Evolutionary conservation across 1,284 basidiomycete species (phyloP), one percentile per base, ranked within the genome.

Genomic region (Cryptococcus jaspeensis): DNA sequence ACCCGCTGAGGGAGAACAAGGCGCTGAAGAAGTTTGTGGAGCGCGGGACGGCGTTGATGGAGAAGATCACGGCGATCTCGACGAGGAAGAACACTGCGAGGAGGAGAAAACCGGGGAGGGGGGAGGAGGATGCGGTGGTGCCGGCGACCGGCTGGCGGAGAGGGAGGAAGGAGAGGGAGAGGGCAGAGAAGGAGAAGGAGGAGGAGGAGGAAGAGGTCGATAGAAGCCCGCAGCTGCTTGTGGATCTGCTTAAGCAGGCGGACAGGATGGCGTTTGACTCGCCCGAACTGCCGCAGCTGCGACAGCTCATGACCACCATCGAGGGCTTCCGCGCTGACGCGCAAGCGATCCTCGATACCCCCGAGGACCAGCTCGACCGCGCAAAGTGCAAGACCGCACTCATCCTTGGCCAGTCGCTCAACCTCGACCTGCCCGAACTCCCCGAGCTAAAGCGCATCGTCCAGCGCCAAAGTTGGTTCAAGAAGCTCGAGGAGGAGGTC

Each of bases 21-120:
- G 79, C 84, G 46, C 82, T 97, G 45, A 84, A 86, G 47, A 87
- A 85, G 70, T 92, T 91, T 70, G 88, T 96, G 50, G 82, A 78
- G 41, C 83, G 85, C 57, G 92, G 89, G 23, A 89, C 87, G 64
- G 85, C 88, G 60, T 95, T 92, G 92, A 81, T 93, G 5, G 77
- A 73, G 22, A 60, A 63, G 20, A 72, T 72, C 9, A 63, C 67
- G 6, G 59, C 65, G 2, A 51, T 76, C 6, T 42, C 59, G 5
- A 71, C 69, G 2, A 56, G 74, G 28, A 76, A 75, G 57, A 67
- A 63, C 39, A 64, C 65, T 1, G 71, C 68, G 7, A 55, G 72
- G 23, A 55, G 69, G 36, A 63, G 64, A 15, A 55, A 57, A 11
- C 41, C 53, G 9, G 59, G 61, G 12, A 65, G 66, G 3, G 61